Evolutionary conservation across 345 rosid genomes (phyloP).

Genomic region (Boechera retrofracta): DNA sequence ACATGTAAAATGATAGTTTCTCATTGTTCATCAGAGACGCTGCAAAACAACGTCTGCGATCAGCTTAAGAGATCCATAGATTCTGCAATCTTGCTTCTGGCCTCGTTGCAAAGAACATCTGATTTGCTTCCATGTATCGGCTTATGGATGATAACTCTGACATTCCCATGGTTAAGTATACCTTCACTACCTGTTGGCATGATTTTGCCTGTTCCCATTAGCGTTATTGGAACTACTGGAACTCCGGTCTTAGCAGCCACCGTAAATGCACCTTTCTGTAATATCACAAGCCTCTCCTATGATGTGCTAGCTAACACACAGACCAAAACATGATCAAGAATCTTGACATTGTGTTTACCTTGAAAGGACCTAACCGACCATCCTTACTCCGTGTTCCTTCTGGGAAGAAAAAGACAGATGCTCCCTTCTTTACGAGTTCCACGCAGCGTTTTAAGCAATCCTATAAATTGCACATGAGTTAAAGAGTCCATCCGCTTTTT

Average conservation of each 20-base stretch:
- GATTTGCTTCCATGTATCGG: slow-evolving; percentile 73
- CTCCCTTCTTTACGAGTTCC: slow-evolving; percentile 78
- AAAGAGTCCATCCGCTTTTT: slow-evolving; percentile 1
- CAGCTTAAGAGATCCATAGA: slow-evolving; percentile 41
- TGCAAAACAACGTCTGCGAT: slow-evolving; percentile 13
- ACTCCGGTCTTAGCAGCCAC: slow-evolving; percentile 82
- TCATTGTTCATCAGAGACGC: not conserved
- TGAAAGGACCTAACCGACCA: slow-evolving; percentile 79
- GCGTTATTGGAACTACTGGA: slow-evolving; percentile 81
- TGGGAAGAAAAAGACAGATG: slow-evolving; percentile 85
- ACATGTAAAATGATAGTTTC: slow-evolving; percentile 30
- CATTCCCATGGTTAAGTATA: slow-evolving; percentile 65
- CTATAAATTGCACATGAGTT: slow-evolving; percentile 45
- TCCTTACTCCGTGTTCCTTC: slow-evolving; percentile 96
- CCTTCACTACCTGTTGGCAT: slow-evolving; percentile 93
- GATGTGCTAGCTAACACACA: not conserved
- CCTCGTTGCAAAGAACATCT: slow-evolving; percentile 62
- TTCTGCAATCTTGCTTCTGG: slow-evolving; percentile 66
- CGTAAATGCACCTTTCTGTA: slow-evolving; percentile 93
- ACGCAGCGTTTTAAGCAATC: slow-evolving; percentile 91
- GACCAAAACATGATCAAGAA: slow-evolving; percentile 10
- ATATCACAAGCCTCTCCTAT: slow-evolving; percentile 14
- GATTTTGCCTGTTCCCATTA: slow-evolving; percentile 88
- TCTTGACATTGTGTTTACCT: slow-evolving; percentile 55
- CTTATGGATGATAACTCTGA: slow-evolving; percentile 74